These are phyloP conservation scores for Lepidopterella palustris DNA, from an alignment of 495 filamentous ascomycete genomes.

Conservation along the genomic window DNA sequence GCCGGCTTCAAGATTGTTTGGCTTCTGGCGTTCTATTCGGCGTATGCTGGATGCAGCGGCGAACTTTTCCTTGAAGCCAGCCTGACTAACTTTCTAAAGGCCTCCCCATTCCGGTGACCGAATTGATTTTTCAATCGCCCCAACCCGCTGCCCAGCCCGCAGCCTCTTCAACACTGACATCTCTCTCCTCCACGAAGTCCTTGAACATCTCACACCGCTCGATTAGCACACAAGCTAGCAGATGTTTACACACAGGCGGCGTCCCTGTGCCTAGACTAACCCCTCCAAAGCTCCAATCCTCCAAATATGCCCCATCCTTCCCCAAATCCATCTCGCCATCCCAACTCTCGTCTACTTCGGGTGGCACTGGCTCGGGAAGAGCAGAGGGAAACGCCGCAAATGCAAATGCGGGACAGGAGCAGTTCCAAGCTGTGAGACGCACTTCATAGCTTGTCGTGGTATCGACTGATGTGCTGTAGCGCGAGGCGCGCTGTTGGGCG, in stretches of 20 bases:
- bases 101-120: no score
- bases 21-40: no score
- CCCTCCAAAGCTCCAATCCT: constrained; percentile 46
- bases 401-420: constrained; percentile 76
- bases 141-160: constrained; percentile 72
- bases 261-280: constrained; percentile 36
- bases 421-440: constrained; percentile 73
- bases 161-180: constrained; percentile 58
- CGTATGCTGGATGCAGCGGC: no score
- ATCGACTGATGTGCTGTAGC: constrained; percentile 26
- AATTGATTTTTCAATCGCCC: constrained; percentile 13
- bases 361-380: neutral
- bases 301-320: neutral
- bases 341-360: neutral
- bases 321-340: neutral
- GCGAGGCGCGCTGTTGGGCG: constrained; percentile 29
- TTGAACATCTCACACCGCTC: constrained; percentile 59
- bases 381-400: constrained; percentile 57
- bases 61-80: no score
- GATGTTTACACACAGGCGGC: constrained; percentile 75
- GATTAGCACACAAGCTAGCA: constrained; percentile 76
- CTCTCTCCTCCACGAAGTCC: constrained; percentile 47
- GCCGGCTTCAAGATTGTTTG: no score
- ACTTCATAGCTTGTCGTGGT: constrained; percentile 56
- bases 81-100: no score